Evolutionary conservation across 192 early-diverging fungal species (phyloP).

Genomic region (Lobosporangium transversale): DNA sequence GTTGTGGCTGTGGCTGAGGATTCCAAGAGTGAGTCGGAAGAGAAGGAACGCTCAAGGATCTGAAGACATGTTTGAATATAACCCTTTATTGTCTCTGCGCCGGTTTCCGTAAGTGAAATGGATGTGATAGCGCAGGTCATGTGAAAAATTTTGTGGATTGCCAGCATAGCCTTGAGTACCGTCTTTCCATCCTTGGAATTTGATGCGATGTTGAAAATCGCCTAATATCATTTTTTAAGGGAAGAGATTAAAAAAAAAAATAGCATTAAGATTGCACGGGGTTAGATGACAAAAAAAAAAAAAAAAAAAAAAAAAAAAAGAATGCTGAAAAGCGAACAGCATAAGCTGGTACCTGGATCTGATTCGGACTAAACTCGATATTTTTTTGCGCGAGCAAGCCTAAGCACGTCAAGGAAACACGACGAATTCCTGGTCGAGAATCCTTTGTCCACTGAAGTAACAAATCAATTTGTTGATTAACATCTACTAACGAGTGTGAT

Average conservation of each 20-base stretch:
- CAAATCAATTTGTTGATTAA: slow-evolving; percentile 50
- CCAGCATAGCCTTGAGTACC: slow-evolving; percentile 14
- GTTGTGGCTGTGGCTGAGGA: no score
- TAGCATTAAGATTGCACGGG: no score
- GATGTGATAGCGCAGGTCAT: slow-evolving; percentile 21
- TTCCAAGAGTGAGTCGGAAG: no score
- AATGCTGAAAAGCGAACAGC: no score
- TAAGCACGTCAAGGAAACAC: slow-evolving; percentile 38
- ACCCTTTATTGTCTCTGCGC: slow-evolving; percentile 7
- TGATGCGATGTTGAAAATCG: slow-evolving; percentile 24
- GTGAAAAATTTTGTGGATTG: slow-evolving; percentile 34
- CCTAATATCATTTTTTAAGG: neutral
- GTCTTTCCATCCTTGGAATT: slow-evolving; percentile 29
- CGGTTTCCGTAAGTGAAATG: slow-evolving; percentile 5
- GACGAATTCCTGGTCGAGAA: slow-evolving; percentile 18
- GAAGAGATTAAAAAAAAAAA: neutral
- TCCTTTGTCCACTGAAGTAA: slow-evolving; percentile 7
- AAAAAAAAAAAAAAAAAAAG: no score
- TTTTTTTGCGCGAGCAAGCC: slow-evolving; percentile 28
- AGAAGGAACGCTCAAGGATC: slow-evolving; percentile 13
- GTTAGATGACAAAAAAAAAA: no score
- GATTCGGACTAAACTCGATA: slow-evolving; percentile 32
- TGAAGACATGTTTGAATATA: slow-evolving; percentile 18
- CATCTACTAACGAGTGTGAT: slow-evolving; percentile 53
- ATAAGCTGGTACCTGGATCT: slow-evolving; percentile 30